Conservation (phyloP, 208 protist species). For the Wallacemonas rigidus region DNA sequence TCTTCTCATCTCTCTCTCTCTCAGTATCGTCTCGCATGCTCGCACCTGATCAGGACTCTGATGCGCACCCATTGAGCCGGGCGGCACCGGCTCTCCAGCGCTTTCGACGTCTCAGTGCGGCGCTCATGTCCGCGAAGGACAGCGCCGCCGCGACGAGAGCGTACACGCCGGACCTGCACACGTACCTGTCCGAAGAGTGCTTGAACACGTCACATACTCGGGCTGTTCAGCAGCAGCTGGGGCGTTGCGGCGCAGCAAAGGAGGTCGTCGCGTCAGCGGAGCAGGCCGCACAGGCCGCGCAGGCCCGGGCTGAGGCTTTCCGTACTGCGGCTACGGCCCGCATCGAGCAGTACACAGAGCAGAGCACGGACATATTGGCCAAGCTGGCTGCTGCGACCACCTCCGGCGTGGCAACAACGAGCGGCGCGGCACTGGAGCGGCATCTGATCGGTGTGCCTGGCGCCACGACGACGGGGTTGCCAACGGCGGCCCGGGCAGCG, state of each 20-base stretch:
- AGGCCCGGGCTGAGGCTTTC: neutral
- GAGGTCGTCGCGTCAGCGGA: neutral
- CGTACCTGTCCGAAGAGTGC: conserved; percentile 3
- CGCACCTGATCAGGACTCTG: conserved; percentile 2
- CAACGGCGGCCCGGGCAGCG: neutral
- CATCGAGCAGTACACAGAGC: neutral
- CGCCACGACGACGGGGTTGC: neutral
- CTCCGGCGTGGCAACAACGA: neutral
- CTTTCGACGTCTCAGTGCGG: neutral
- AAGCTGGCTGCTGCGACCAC: neutral
- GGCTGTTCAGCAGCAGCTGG: conserved; percentile 7
- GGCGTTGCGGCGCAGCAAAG: neutral
- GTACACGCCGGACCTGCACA: conserved; percentile 2
- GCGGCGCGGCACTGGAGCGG: neutral
- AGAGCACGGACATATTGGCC: neutral
- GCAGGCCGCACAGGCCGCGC: neutral
- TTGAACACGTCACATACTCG: neutral
- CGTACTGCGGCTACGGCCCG: neutral
- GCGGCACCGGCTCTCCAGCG: neutral
- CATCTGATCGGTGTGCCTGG: conserved; percentile 1
- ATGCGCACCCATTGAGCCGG: neutral
- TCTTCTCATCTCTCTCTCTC: neutral
- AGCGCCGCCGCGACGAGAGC: neutral
- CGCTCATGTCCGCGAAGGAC: neutral
- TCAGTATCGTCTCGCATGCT: neutral